A percentile compares a stretch with the other conserved stretches of the same genome.
Conservation (phyloP, 208 protist genomes). For the Leishmania gerbilli region DNA sequence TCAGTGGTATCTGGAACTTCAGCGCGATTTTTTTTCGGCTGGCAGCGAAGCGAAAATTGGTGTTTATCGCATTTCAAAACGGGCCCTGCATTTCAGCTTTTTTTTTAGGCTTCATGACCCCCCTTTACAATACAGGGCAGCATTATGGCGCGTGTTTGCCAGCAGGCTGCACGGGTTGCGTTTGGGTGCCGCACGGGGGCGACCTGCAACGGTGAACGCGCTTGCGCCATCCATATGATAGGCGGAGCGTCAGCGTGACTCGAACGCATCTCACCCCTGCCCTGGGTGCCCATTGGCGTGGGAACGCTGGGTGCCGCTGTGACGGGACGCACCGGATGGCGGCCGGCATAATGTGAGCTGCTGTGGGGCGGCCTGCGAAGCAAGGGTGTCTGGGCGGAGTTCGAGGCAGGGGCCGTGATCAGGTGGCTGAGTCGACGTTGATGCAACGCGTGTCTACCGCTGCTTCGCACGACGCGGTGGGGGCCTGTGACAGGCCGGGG, state of each 20-base stretch:
- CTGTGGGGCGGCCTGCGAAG: background rate
- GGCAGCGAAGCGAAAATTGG: background rate
- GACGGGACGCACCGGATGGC: background rate
- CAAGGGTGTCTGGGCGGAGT: background rate
- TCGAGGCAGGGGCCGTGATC: background rate
- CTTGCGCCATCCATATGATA: background rate
- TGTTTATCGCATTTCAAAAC: background rate
- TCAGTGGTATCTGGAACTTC: background rate
- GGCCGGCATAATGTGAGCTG: background rate
- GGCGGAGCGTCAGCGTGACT: background rate
- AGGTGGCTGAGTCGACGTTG: background rate
- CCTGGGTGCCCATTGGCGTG: background rate
- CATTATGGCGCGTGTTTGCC: background rate
- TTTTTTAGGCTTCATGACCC: background rate
- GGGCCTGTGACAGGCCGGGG: background rate
- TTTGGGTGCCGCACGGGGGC: background rate
- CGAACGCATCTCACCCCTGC: background rate
- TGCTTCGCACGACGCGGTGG: background rate
- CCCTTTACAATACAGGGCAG: background rate
- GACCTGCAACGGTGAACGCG: background rate
- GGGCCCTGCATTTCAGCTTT: background rate
- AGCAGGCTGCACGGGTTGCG: background rate
- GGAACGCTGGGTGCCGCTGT: background rate
- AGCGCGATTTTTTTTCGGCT: background rate
- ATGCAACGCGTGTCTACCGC: background rate